A percentile compares a stretch with the other conserved stretches of the same genome.
Evolutionary conservation across 1,284 basidiomycete genomes (phyloP).

Genomic region (Polyporus tsugae): DNA sequence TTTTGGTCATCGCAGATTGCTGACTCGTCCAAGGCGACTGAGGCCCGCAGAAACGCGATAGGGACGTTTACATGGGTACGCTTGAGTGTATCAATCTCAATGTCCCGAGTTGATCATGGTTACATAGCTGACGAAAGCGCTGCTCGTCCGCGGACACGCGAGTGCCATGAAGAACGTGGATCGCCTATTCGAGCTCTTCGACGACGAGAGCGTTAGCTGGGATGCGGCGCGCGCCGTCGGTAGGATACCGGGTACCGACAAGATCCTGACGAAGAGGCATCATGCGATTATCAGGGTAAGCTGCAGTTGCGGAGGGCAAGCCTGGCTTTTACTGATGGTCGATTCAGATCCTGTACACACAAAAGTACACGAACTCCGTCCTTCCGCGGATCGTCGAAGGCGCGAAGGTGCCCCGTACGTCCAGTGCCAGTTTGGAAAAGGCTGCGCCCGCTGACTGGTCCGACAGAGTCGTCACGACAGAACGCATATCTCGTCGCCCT

Average conservation of each 20-base stretch:
- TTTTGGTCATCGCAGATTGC: constrained; percentile 60
- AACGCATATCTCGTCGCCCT: constrained; percentile 87
- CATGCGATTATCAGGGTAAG: constrained; percentile 78
- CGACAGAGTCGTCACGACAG: constrained; percentile 57
- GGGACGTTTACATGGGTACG: constrained; percentile 78
- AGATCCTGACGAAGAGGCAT: constrained; percentile 79
- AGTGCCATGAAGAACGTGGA: constrained; percentile 66
- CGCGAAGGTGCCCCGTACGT: constrained; percentile 57
- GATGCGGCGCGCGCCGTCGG: constrained; percentile 81
- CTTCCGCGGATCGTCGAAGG: constrained; percentile 81
- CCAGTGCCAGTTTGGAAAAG: neutral
- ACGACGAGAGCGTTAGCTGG: constrained; percentile 65
- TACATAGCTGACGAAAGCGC: constrained; percentile 74
- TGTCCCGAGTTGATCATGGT: constrained; percentile 28
- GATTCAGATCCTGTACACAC: constrained; percentile 80
- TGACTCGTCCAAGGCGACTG: constrained; percentile 38
- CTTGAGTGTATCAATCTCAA: neutral
- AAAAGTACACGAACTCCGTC: constrained; percentile 82
- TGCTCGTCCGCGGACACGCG: constrained; percentile 80
- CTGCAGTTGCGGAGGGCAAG: neutral
- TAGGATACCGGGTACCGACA: constrained; percentile 64
- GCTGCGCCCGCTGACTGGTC: neutral
- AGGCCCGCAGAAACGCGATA: constrained; percentile 62
- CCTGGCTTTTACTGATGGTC: neutral
- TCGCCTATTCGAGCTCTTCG: constrained; percentile 73